Conservation (phyloP, 2,329 filamentous ascomycete genomes). For the Exutisphaerella laricina region DNA sequence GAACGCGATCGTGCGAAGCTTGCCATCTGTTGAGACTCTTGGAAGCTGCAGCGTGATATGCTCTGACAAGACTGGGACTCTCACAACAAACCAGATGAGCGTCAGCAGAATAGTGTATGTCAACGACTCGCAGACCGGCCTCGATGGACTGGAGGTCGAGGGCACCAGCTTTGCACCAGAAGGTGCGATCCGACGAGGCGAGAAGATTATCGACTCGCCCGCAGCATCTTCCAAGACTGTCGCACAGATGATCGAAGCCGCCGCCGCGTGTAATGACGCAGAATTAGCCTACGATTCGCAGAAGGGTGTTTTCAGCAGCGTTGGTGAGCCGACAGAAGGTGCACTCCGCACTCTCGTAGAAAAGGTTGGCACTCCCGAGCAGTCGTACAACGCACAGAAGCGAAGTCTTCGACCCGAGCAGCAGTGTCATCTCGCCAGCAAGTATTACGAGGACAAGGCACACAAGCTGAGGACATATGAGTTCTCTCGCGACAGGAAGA, state of each 20-base stretch:
- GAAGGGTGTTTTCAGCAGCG: constrained; percentile 66
- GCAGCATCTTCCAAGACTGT: constrained; percentile 69
- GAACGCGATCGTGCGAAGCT: constrained; percentile 91
- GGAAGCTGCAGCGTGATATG: constrained; percentile 99
- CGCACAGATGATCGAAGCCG: constrained; percentile 66
- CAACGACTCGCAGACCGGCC: constrained; percentile 62
- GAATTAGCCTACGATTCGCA: constrained; percentile 75
- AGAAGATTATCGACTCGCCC: constrained; percentile 63
- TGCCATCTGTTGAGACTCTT: constrained; percentile 94
- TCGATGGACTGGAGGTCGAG: constrained; percentile 84
- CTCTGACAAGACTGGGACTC: constrained; percentile 96
- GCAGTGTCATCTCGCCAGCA: constrained; percentile 73
- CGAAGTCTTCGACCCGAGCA: constrained; percentile 48
- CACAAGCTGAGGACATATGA: constrained; percentile 82
- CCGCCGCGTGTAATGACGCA: constrained; percentile 82
- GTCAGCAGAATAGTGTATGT: constrained; percentile 89
- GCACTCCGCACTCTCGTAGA: constrained; percentile 85
- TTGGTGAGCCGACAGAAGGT: constrained; percentile 94
- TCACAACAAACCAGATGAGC: constrained; percentile 99
- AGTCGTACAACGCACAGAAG: constrained; percentile 50
- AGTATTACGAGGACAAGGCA: constrained; percentile 71
- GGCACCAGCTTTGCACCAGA: constrained; percentile 88
- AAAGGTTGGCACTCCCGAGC: constrained; percentile 82
- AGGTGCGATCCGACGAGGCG: constrained; percentile 63
- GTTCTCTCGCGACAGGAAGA: constrained; percentile 96